Base-by-base conservation (phyloP, 805 yeast species). In the Candida gorgasii region DNA sequence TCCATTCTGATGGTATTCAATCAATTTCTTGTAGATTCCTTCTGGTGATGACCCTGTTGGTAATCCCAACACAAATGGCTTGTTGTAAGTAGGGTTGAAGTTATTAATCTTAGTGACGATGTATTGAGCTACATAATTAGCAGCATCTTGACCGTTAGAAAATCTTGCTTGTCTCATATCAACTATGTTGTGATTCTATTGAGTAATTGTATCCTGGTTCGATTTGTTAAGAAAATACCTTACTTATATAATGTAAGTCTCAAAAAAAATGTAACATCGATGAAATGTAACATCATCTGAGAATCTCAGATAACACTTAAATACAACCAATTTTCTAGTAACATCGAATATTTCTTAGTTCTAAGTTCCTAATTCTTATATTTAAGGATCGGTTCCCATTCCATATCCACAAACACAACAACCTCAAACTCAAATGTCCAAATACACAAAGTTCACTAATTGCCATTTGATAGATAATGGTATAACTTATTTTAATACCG, bases 11-110 rank as follows among this genome's bases (percentile, higher is more conserved):
- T 78, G 63, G 8, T 72, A 72, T 36, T 61, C 60, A 18, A 79
- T 71, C 31, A 79, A 61, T 36, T 60, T 57, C 39, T 69, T 62
- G 53, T 79, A 79, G 9, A 79, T 74, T 3, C 74, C 76, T 52
- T 76, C 81, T 11, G 84, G 83, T 4, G 82, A 76, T 4, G 82
- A 78, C 2, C 84, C 84, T 2, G 83, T 79, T 23, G 84, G 84
- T 36, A 79, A 68, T 1, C 84, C 84, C 33, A 79, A 53, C 1
- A 79, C 79, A 52, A 73, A 76, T 12, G 83, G 82, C 32, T 57
- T 65, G 2, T 50, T 42, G 3, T 70, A 51, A 9, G 79, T 65
- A 11, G 83, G 82, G 2, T 44, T 48, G 44, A 76, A 78, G 0
- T 49, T 55, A 46, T 62, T 74, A 56, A 79, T 78, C 41, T 54